Base-by-base conservation (phyloP, 768 basidiomycete species). In the Suillus luteus region DNA sequence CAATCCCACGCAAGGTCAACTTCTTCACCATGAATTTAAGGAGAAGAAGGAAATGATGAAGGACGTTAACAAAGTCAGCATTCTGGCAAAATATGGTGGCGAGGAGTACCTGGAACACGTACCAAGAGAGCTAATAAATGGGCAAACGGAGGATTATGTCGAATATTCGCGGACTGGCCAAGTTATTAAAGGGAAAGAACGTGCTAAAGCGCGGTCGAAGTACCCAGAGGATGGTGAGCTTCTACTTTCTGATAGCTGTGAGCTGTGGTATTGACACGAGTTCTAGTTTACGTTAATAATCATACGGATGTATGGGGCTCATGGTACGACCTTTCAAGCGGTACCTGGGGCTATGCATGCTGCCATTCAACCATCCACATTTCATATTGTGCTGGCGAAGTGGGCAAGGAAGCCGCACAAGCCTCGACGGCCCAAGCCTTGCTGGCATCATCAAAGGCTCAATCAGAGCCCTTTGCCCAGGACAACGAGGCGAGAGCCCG, bases 281-380 rank as follows among this genome's bases (percentile, higher is more conserved):
- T 22, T 67, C 2, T 66, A 98, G 95, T 95, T 8, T 89, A 85
- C 69, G 79, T 91, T 71, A 96, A 95, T 76, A 99, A 99, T 72
- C 97, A 99, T 71, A 95, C 91, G 0, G 81, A 87, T 5, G 89
- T 98, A n/a, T 99, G 97, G 97, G 97, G 97, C 52, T 99, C 97
- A 51, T 99, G 89, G 88, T 99, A 92, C 74, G 88, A 92, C 67
- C 65, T 79, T 17, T 78, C 85, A 14, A 82, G 84, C 3, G 86
- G 88, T 15, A 72, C 80, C 64, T 99, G 97, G 97, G 97, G 97
- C 43, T 99, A 90, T 75, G 90, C 86, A 33, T 99, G 97, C 75
- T 99, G 97, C 72, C 96, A 97, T 72, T 95, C 95, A 11, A 82
- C 72, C 52, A 80, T 94, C 35, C 90, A 94, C 70, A 79, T 92